Percentiles rank a stretch among this genome's conserved stretches.
phyloP scores from a whole-genome alignment of 2,329 filamentous ascomycete species.

The Dactylellina leptospora region DNA sequence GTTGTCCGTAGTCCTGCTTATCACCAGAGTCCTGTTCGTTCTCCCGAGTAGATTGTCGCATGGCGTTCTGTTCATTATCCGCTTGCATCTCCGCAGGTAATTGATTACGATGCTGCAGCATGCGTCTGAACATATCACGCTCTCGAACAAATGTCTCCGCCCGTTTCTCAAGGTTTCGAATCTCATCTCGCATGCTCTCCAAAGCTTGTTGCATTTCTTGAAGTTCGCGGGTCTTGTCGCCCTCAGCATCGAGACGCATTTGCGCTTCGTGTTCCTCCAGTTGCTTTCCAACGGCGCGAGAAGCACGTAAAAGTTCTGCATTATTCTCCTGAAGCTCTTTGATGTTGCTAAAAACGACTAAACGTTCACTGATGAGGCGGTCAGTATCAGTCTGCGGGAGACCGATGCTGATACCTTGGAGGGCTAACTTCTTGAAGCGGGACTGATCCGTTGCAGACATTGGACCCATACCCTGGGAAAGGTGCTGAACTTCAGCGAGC shows the following conservation, averaged over 20 bases:
- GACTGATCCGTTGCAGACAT: slow-evolving; percentile 76
- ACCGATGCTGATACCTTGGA: slow-evolving; percentile 76
- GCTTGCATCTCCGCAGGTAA: slow-evolving; percentile 47
- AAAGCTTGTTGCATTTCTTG: slow-evolving; percentile 76
- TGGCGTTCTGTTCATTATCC: slow-evolving; percentile 61
- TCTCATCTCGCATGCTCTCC: slow-evolving; percentile 82
- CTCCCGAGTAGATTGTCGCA: slow-evolving; percentile 61
- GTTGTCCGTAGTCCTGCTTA: slow-evolving; percentile 71
- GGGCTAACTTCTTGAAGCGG: slow-evolving; percentile 78
- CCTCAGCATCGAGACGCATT: slow-evolving; percentile 65
- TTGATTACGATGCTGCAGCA: slow-evolving; percentile 75
- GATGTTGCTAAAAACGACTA: slow-evolving; percentile 89
- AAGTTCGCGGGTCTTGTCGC: slow-evolving; percentile 73
- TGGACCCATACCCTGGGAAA: slow-evolving; percentile 78
- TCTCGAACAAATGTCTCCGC: slow-evolving; percentile 95
- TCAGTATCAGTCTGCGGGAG: slow-evolving; percentile 82
- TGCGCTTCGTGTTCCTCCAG: slow-evolving; percentile 54
- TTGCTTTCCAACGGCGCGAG: slow-evolving; percentile 75
- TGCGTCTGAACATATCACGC: slow-evolving; percentile 95
- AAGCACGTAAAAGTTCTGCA: slow-evolving; percentile 79
- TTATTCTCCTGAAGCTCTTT: slow-evolving; percentile 88
- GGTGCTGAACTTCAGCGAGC: slow-evolving; percentile 82
- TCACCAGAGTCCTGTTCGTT: slow-evolving; percentile 56
- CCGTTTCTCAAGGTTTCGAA: slow-evolving; percentile 77
- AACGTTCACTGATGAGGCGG: slow-evolving; percentile 84